Percentiles rank a stretch among this genome's conserved stretches.
These are phyloP conservation scores for Huntiella savannae DNA, from an alignment of 2,329 filamentous ascomycete genomes.

Conservation along the genomic window DNA sequence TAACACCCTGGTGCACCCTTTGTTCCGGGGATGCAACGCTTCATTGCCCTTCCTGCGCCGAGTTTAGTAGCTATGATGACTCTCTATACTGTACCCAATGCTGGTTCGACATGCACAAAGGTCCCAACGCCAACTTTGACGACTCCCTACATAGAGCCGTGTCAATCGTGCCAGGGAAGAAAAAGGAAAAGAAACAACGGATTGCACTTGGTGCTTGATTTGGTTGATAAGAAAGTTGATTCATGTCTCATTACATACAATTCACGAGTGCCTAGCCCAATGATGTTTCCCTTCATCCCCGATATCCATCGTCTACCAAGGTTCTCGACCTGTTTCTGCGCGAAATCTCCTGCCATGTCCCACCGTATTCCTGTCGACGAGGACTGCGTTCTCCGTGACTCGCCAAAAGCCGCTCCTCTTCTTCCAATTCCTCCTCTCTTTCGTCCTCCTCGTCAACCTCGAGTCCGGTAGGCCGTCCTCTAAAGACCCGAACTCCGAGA, in stretches of 20 bases:
- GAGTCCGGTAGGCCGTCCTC: conserved; percentile 56
- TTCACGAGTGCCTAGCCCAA: too few relatives aligned
- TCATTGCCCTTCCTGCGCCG: conserved; percentile 51
- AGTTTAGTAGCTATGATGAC: conserved; percentile 23
- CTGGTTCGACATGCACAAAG: conserved; percentile 65
- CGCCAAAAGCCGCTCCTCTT: too few relatives aligned
- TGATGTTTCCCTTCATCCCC: too few relatives aligned
- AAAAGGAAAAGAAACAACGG: conserved; percentile 14
- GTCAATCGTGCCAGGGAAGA: conserved; percentile 27
- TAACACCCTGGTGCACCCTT: conserved; percentile 62
- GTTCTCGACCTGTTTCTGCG: conserved; percentile 3
- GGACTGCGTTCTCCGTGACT: too few relatives aligned
- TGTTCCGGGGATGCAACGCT: conserved; percentile 63
- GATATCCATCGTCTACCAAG: neutral
- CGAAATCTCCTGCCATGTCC: conserved; percentile 6
- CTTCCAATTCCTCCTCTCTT: conserved; percentile 53
- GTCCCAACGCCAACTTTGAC: conserved; percentile 48
- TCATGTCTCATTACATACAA: neutral
- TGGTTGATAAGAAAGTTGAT: neutral
- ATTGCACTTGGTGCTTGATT: conserved; percentile 21
- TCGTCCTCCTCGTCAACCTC: conserved; percentile 78
- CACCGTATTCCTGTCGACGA: conserved; percentile 1
- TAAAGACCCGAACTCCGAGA: conserved; percentile 60
- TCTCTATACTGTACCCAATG: conserved; percentile 54
- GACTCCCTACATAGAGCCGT: conserved; percentile 51